A percentile compares a stretch with the other conserved stretches of the same genome.
phyloP scores from a whole-genome alignment of 2,329 filamentous ascomycete species.

The Myriangium duriaei region DNA sequence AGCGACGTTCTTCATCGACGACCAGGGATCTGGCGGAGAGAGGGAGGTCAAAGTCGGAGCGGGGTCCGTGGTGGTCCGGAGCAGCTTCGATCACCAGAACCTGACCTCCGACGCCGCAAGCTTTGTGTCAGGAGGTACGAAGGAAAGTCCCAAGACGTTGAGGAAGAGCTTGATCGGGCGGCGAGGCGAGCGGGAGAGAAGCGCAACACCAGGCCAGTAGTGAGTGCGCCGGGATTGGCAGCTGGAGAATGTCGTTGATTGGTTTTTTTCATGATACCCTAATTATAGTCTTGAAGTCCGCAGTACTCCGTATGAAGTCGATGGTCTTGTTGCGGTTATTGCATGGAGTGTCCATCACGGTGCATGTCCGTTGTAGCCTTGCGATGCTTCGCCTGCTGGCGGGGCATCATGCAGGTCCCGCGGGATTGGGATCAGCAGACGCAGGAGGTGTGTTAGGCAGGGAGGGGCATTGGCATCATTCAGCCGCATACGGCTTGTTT shows the following conservation, averaged over 20 bases:
- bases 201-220: constrained; percentile 10
- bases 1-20: constrained; percentile 80
- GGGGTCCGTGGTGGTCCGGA: constrained; percentile 66
- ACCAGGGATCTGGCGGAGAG: constrained; percentile 50
- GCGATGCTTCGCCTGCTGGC: no score
- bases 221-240: constrained; percentile 3
- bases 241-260: no score
- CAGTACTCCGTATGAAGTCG: no score
- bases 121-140: constrained; percentile 3
- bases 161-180: constrained; percentile 12
- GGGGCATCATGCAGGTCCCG: no score
- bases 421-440: no score
- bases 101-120: constrained; percentile 1
- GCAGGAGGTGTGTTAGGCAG: no score
- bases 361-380: no score
- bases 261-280: constrained; percentile 9
- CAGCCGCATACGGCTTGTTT: no score
- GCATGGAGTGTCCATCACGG: no score
- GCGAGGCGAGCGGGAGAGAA: constrained; percentile 9
- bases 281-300: no score
- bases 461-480: no score
- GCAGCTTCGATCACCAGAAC: constrained; percentile 45
- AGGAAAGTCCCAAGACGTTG: constrained; percentile 4
- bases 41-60: constrained; percentile 63
- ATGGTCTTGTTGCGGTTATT: no score